These are phyloP conservation scores for Fusarium sublunatum DNA, from an alignment of 2,329 filamentous ascomycete genomes.

Conservation along the genomic window DNA sequence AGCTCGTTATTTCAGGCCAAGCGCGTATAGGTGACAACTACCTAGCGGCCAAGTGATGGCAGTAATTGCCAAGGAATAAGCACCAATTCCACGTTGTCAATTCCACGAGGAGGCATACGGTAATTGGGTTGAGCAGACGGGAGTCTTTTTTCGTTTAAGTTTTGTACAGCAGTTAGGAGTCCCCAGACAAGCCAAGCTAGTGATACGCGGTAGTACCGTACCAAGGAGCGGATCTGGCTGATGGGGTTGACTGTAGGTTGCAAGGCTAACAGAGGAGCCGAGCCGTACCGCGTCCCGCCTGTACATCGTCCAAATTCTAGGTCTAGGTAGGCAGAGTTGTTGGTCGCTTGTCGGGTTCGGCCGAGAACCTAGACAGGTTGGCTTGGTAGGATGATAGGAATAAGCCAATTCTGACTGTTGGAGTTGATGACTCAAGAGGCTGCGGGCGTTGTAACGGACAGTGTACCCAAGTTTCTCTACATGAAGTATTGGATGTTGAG, in stretches of 20 bases:
- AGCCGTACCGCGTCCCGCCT: conserved; percentile 41
- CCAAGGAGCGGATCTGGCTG: conserved; percentile 27
- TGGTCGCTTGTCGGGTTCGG: conserved; percentile 29
- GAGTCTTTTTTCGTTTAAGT: conserved; percentile 1
- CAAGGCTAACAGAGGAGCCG: conserved; percentile 40
- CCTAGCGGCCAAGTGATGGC: not conserved
- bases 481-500: not conserved
- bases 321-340: conserved; percentile 2
- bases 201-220: conserved; percentile 12
- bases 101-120: not conserved
- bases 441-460: conserved; percentile 17
- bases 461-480: conserved; percentile 6
- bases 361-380: conserved; percentile 21
- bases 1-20: conserved; percentile 1
- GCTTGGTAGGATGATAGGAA: not conserved
- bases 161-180: not conserved
- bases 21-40: conserved; percentile 3
- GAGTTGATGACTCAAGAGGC: not conserved
- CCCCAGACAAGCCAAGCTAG: conserved; percentile 5
- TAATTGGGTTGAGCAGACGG: conserved; percentile 3
- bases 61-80: conserved; percentile 6
- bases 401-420: conserved; percentile 17
- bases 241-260: conserved; percentile 32
- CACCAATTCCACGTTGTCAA: not conserved
- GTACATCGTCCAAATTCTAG: conserved; percentile 35